A percentile compares a stretch with the other conserved stretches of the same genome.
Evolutionary conservation across 1,139 yeast genomes (phyloP).

Genomic region (Meyerozyma carpophila): DNA sequence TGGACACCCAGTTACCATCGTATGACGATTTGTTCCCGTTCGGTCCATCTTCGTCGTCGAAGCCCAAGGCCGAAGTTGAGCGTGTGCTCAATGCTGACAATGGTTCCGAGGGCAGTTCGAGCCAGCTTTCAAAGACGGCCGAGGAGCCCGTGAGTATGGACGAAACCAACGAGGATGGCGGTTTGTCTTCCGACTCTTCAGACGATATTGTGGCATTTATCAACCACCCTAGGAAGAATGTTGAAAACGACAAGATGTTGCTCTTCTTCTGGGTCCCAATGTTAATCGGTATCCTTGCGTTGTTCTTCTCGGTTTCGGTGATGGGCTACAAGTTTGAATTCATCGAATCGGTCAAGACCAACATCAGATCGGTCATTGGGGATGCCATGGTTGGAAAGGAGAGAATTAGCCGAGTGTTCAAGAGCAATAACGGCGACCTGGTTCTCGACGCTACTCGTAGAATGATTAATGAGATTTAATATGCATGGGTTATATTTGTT

Average conservation of each 20-base stretch:
- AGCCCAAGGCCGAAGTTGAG: conserved; percentile 34
- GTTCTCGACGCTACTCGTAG: conserved; percentile 7
- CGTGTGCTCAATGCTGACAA: conserved; percentile 21
- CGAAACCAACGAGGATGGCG: conserved; percentile 22
- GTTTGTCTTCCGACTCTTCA: conserved; percentile 41
- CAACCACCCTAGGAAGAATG: conserved; percentile 56
- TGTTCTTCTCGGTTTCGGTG: conserved; percentile 45
- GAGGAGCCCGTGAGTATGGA: conserved; percentile 6
- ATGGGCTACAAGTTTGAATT: conserved; percentile 45
- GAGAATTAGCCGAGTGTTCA: conserved; percentile 54
- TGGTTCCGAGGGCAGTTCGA: conserved; percentile 3
- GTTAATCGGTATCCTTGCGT: conserved; percentile 46
- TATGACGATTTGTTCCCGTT: conserved; percentile 83
- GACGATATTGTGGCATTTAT: conserved; percentile 52
- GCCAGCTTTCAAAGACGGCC: conserved; percentile 4
- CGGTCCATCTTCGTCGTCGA: conserved; percentile 32
- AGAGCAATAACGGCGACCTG: conserved; percentile 9
- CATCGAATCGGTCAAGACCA: conserved; percentile 40
- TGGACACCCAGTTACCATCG: conserved; percentile 54
- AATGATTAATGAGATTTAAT: conserved; percentile 2
- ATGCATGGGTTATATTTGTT: neutral
- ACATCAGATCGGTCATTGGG: conserved; percentile 50
- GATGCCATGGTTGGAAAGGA: conserved; percentile 66
- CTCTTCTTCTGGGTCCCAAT: conserved; percentile 86
- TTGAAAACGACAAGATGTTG: conserved; percentile 79